Evolutionary conservation across 352 stramenopile species (phyloP).

Genomic region (Phytophthora pluvialis): DNA sequence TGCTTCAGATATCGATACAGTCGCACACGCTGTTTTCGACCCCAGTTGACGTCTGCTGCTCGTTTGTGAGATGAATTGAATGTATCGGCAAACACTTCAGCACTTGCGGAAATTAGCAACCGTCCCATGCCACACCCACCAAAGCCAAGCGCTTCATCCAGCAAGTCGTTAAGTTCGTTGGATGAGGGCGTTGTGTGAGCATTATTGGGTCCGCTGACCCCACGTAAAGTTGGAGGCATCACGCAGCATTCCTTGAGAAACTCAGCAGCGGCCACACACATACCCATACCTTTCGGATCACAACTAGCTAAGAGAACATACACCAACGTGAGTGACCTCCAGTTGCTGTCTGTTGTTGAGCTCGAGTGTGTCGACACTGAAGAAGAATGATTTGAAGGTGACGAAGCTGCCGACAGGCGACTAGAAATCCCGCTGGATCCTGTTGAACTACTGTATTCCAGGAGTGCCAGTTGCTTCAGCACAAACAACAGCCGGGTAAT

Average conservation of each 20-base stretch:
- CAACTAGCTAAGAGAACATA: constrained; percentile 77
- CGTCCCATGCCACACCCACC: constrained; percentile 73
- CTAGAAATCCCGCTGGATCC: constrained; percentile 3
- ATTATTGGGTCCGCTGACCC: not conserved
- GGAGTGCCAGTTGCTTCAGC: constrained; percentile 64
- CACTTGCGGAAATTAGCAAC: constrained; percentile 52
- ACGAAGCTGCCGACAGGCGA: constrained; percentile 19
- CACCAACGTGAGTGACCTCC: constrained; percentile 73
- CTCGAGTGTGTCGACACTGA: constrained; percentile 31
- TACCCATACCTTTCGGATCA: constrained; percentile 79
- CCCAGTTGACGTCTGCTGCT: constrained; percentile 82
- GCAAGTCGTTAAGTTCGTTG: constrained; percentile 62
- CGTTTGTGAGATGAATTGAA: constrained; percentile 80
- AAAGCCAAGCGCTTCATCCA: constrained; percentile 74
- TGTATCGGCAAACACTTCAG: constrained; percentile 59
- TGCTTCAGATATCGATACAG: constrained; percentile 72
- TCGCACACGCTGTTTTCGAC: constrained; percentile 53
- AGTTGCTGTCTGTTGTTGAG: constrained; percentile 57
- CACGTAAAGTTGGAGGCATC: constrained; percentile 6
- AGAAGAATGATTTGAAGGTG: constrained; percentile 17
- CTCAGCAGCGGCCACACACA: constrained; percentile 71
- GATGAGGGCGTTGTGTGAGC: not conserved
- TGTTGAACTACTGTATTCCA: constrained; percentile 36
- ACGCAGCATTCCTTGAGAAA: constrained; percentile 75
- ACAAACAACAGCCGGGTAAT: constrained; percentile 66